These are phyloP conservation scores for Calonectria naviculata DNA, from an alignment of 2,329 filamentous ascomycete genomes.

Conservation along the genomic window DNA sequence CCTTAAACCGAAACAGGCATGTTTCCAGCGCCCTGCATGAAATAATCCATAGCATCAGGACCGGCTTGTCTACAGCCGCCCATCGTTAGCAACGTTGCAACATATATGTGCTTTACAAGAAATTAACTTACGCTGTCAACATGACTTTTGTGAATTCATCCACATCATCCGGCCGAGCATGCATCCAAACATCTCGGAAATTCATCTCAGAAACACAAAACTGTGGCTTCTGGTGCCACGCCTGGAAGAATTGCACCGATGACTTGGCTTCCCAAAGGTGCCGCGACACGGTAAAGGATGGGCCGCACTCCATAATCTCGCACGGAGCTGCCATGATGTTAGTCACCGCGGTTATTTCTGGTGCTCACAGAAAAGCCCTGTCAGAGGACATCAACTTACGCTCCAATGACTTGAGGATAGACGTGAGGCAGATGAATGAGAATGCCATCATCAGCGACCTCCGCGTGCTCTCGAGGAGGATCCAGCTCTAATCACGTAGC, in stretches of 20 bases:
- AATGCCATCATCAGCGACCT: constrained; percentile 50
- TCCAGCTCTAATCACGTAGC: constrained; percentile 46
- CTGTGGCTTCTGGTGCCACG: constrained; percentile 57
- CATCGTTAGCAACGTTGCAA: background rate
- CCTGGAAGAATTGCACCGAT: constrained; percentile 54
- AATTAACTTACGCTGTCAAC: constrained; percentile 49
- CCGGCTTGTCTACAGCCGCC: constrained; percentile 45
- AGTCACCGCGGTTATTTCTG: background rate
- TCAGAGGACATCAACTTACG: constrained; percentile 36
- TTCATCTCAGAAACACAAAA: constrained; percentile 48
- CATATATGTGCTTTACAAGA: background rate
- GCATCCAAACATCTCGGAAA: constrained; percentile 50
- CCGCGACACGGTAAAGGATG: constrained; percentile 51
- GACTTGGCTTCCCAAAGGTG: constrained; percentile 56
- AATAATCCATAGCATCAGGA: constrained; percentile 49
- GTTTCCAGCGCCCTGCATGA: constrained; percentile 44
- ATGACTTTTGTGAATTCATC: constrained; percentile 54
- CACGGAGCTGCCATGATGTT: constrained; percentile 24
- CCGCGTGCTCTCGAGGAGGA: constrained; percentile 55
- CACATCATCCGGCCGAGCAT: constrained; percentile 49
- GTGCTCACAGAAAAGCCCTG: background rate
- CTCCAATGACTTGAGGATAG: constrained; percentile 46
- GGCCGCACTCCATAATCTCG: constrained; percentile 26
- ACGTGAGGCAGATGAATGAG: constrained; percentile 46
- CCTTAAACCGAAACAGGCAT: constrained; percentile 14